These are phyloP conservation scores for Teratosphaeria viscida DNA, from an alignment of 2,329 filamentous ascomycete genomes.

Conservation along the genomic window DNA sequence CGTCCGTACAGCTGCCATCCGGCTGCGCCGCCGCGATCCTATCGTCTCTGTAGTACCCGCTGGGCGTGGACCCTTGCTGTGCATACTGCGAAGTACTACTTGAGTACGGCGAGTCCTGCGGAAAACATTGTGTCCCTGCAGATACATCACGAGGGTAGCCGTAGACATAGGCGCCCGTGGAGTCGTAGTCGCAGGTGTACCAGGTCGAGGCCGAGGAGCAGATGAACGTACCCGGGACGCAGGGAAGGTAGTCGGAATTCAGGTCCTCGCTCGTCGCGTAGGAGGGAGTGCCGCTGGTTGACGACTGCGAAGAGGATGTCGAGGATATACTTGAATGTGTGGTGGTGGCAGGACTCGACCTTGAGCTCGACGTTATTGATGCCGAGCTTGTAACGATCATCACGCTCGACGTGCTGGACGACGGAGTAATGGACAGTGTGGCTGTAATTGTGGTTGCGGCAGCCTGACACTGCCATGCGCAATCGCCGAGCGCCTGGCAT, in stretches of 20 bases:
- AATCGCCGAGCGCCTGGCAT: background rate
- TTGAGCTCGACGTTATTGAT: background rate
- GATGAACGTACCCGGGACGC: slow-evolving; percentile 30
- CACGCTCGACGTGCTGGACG: background rate
- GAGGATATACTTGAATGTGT: slow-evolving; percentile 11
- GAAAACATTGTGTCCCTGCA: slow-evolving; percentile 28
- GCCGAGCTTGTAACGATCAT: slow-evolving; percentile 7
- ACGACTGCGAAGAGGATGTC: background rate
- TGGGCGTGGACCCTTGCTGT: slow-evolving; percentile 18
- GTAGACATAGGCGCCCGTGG: slow-evolving; percentile 22
- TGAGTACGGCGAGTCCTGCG: slow-evolving; percentile 19
- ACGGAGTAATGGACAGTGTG: background rate
- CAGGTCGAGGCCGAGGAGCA: slow-evolving; percentile 26
- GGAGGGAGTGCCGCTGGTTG: slow-evolving; percentile 5
- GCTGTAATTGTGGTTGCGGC: background rate
- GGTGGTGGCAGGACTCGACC: background rate
- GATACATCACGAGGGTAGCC: slow-evolving; percentile 21
- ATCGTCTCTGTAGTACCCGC: slow-evolving; percentile 24
- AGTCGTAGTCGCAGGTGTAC: slow-evolving; percentile 27
- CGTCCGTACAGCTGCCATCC: slow-evolving; percentile 18
- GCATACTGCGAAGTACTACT: slow-evolving; percentile 8
- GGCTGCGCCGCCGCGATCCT: slow-evolving; percentile 19
- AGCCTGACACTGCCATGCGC: background rate
- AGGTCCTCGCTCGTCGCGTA: slow-evolving; percentile 15
- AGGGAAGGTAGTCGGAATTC: slow-evolving; percentile 22